These are phyloP conservation scores for Penicillium sp. DNA, from an alignment of 2,329 filamentous ascomycete species.

Conservation along the genomic window DNA sequence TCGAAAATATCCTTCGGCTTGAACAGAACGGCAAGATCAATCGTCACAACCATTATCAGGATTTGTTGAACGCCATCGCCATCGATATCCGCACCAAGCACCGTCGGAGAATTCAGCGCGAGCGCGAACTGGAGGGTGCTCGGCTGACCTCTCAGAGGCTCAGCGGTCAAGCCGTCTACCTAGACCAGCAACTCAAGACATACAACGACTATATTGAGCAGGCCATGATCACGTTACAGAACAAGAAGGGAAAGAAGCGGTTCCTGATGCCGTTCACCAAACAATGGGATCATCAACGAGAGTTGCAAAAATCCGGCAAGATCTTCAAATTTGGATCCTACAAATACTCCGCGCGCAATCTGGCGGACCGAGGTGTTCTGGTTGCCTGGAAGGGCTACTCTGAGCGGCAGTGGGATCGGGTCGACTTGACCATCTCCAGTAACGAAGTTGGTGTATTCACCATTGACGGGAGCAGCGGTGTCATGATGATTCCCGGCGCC, in stretches of 20 bases:
- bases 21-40: conserved; percentile 86
- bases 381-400: conserved; percentile 84
- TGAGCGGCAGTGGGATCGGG: conserved; percentile 81
- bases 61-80: conserved; percentile 95
- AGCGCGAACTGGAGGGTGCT: conserved; percentile 75
- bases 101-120: conserved; percentile 82
- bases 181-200: conserved; percentile 92
- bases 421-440: conserved; percentile 90
- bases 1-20: conserved; percentile 89
- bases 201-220: conserved; percentile 99
- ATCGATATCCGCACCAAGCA: conserved; percentile 97
- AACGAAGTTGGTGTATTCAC: conserved; percentile 94
- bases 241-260: conserved; percentile 91
- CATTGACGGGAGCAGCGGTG: conserved; percentile 83
- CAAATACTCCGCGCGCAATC: conserved; percentile 88
- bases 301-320: conserved; percentile 86
- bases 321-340: conserved; percentile 97
- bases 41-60: conserved; percentile 86
- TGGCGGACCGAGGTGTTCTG: conserved; percentile 90
- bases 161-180: conserved; percentile 71
- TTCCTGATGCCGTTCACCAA: conserved; percentile 97
- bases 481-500: conserved; percentile 93
- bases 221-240: conserved; percentile 94
- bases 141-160: conserved; percentile 47
- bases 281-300: conserved; percentile 97